A percentile compares a stretch with the other conserved stretches of the same genome.
Conservation (phyloP, 805 yeast genomes). For the Spathaspora girioi region DNA sequence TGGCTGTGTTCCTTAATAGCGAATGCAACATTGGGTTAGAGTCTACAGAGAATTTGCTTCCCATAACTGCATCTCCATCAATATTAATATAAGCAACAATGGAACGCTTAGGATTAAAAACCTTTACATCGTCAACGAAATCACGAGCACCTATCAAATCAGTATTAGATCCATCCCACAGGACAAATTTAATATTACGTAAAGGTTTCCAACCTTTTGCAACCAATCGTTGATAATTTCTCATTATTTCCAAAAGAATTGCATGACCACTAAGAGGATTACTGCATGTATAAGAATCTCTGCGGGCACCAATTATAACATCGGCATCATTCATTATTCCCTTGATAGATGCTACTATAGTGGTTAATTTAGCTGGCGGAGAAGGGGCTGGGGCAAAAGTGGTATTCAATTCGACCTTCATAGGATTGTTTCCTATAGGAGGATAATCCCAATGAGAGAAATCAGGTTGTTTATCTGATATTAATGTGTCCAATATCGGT, state of each 20-base stretch:
- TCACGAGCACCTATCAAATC: constrained; percentile 31
- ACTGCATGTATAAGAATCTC: constrained; percentile 34
- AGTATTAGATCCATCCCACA: constrained; percentile 38
- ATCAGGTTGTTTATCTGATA: constrained; percentile 1
- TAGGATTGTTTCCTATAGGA: constrained; percentile 15
- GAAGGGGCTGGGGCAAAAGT: constrained; percentile 8
- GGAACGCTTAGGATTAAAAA: constrained; percentile 19
- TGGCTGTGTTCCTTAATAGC: constrained; percentile 23
- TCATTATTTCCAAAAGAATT: constrained; percentile 34
- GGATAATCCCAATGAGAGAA: constrained; percentile 22
- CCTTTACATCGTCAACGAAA: constrained; percentile 16
- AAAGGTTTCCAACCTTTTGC: constrained; percentile 41
- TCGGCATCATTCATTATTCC: constrained; percentile 40
- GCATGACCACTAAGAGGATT: constrained; percentile 40
- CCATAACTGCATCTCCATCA: constrained; percentile 37
- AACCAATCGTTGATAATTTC: constrained; percentile 27
- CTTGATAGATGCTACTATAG: constrained; percentile 28
- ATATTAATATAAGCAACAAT: constrained; percentile 35
- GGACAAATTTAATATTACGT: constrained; percentile 34
- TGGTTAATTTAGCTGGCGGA: constrained; percentile 15
- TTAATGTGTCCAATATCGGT: constrained; percentile 24
- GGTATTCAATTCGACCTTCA: constrained; percentile 13
- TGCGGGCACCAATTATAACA: constrained; percentile 35
- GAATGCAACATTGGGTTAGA: constrained; percentile 34
- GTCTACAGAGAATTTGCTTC: constrained; percentile 31